Percentiles rank a stretch among this genome's conserved stretches.
These are phyloP conservation scores for Centrapalus pauciflorus DNA, from an alignment of 129 eudicot genomes.

Conservation along the genomic window DNA sequence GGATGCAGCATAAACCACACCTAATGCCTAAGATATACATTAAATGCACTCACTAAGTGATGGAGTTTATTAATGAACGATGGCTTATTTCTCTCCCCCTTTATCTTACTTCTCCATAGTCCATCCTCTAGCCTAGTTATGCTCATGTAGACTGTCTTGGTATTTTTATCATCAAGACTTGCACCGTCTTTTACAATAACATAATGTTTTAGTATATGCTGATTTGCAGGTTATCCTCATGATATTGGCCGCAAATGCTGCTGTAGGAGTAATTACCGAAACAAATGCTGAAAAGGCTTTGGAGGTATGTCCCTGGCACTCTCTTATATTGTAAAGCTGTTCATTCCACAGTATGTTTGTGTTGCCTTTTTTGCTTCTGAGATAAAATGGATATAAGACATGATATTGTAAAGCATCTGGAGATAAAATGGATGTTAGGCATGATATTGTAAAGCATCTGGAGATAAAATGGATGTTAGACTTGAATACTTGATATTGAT, in stretches of 20 bases:
- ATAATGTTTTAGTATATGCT: not conserved
- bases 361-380: not conserved
- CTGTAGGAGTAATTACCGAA: constrained; percentile 98
- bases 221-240: constrained; percentile 68
- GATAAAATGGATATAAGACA: too few species aligned
- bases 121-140: not conserved
- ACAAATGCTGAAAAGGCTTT: constrained; percentile 98
- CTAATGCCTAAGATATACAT: not conserved
- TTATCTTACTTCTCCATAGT: not conserved
- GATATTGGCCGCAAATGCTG: constrained; percentile 99
- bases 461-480: too few species aligned
- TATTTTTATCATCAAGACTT: not conserved
- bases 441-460: too few species aligned
- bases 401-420: too few species aligned
- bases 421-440: not conserved
- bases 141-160: not conserved
- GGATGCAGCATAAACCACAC: not conserved
- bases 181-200: not conserved
- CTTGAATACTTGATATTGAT: too few species aligned
- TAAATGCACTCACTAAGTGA: not conserved
- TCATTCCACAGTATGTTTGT: not conserved
- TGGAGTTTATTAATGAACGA: not conserved
- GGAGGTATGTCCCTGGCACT: constrained; percentile 48
- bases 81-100: not conserved
- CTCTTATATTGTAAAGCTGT: not conserved